Percentiles rank a stretch among this genome's conserved stretches.
These are phyloP conservation scores for Alternaria hordeiaustralica DNA, from an alignment of 2,329 filamentous ascomycete species.

Conservation along the genomic window DNA sequence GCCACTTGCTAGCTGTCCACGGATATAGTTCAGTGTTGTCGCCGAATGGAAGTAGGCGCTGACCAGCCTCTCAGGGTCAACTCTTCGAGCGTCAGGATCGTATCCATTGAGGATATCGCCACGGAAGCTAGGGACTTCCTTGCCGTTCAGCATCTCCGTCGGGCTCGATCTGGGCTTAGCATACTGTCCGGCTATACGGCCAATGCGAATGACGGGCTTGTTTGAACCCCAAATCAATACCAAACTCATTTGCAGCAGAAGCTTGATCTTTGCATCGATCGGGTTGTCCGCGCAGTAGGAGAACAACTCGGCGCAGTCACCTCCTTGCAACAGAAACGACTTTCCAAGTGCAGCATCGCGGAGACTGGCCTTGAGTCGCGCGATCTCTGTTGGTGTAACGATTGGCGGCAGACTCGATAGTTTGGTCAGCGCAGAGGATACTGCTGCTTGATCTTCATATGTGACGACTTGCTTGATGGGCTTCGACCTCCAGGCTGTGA, in stretches of 20 bases:
- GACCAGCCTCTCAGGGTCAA: constrained; percentile 84
- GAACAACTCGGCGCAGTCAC: constrained; percentile 96
- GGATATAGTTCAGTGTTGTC: constrained; percentile 91
- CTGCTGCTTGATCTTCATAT: constrained; percentile 68
- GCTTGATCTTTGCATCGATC: constrained; percentile 96
- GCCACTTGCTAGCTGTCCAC: constrained; percentile 81
- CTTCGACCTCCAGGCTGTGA: constrained; percentile 73
- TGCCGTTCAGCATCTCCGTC: constrained; percentile 80
- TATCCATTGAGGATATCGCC: constrained; percentile 97
- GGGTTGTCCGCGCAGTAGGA: constrained; percentile 90
- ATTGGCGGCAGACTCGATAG: constrained; percentile 75
- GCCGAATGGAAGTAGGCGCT: constrained; percentile 96
- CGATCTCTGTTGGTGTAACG: constrained; percentile 81
- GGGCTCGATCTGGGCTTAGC: constrained; percentile 93
- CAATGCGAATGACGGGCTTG: constrained; percentile 88
- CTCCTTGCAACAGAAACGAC: constrained; percentile 92
- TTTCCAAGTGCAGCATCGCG: constrained; percentile 88
- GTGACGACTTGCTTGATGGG: constrained; percentile 78
- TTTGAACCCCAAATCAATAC: constrained; percentile 89
- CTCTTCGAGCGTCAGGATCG: constrained; percentile 72
- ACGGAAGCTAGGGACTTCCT: constrained; percentile 85
- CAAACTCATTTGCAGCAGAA: constrained; percentile 95
- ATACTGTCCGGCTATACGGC: constrained; percentile 96
- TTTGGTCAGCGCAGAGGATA: constrained; percentile 67
- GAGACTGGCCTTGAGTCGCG: constrained; percentile 76